Percentiles rank a stretch among this genome's conserved stretches.
Conservation (phyloP, 768 basidiomycete species). For the Lepiota subincarnata region DNA sequence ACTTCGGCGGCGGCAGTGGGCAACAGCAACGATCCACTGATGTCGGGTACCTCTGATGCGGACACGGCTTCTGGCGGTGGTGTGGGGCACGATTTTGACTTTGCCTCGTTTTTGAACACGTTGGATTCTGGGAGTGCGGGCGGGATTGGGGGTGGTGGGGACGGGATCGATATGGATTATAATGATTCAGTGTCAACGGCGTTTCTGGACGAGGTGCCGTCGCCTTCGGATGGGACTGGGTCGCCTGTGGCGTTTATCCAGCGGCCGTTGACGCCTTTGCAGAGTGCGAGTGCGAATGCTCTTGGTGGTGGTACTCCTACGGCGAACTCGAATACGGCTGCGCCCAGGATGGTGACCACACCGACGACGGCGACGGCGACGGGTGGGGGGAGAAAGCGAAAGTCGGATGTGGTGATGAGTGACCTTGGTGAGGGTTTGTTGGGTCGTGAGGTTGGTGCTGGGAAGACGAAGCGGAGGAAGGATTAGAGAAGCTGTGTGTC, state of each 20-base stretch:
- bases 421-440: too few relatives aligned
- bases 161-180: conserved; percentile 9
- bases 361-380: too few relatives aligned
- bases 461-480: too few relatives aligned
- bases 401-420: too few relatives aligned
- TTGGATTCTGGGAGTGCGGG: not conserved
- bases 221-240: conserved; percentile 18
- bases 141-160: not conserved
- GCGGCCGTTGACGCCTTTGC: conserved; percentile 1
- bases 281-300: too few relatives aligned
- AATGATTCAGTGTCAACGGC: conserved; percentile 4
- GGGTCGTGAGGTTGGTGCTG: too few relatives aligned
- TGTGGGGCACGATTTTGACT: conserved; percentile 22
- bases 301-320: too few relatives aligned
- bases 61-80: not conserved
- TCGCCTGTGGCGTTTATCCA: conserved; percentile 22
- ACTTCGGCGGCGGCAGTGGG: not conserved
- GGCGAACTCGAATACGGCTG: too few relatives aligned
- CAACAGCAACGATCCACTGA: not conserved
- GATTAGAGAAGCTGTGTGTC: too few relatives aligned
- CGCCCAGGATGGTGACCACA: too few relatives aligned
- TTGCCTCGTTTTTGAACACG: conserved; percentile 24
- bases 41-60: not conserved
- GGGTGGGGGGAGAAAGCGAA: too few relatives aligned
- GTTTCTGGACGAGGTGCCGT: conserved; percentile 7